Base-by-base conservation (phyloP, 148 eudicot genomes). In the Rhododendron henanense region DNA sequence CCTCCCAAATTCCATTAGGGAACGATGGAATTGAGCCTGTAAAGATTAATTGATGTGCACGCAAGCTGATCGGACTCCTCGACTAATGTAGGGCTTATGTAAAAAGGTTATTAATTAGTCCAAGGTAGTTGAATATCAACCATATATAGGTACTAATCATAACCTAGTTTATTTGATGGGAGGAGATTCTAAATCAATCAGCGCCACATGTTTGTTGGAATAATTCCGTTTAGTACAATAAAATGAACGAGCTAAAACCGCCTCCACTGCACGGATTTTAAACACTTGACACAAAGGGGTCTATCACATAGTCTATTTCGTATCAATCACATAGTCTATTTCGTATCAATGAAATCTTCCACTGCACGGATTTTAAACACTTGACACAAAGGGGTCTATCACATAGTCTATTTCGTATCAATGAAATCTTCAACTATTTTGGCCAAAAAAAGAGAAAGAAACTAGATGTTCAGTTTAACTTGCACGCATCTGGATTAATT, bases 81-180 rank as follows among this genome's bases (percentile, higher is more conserved):
- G 55, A 51, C 10, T 63, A 65, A 25, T 9, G 73, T n/a, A 7
- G 33, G 33, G 73, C 9, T 65, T 65, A 10, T n/a, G 5, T 65
- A n/a, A 3, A 8, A 73, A 59, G 9, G 19, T 39, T 0, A 77
- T 78, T 9, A 15, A 84, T 69, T 84, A 84, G 18, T n/a, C 89
- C 73, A 69, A 53, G 90, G 83, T 73, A 83, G 87, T 85, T 82
- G 31, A 45, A 37, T 44, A 44, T 3, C 47, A 16, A 75, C 18
- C 45, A 3, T 39, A 21, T 19, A 4, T 1, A 75, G 5, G 79
- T 39, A 39, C 28, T 19, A 44, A 45, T 45, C 81, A 39, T 78
- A 78, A 21, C 48, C 33, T 23, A 5, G 16, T 79, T 79, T 13
- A 4, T 79, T 25, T 3, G 6, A 47, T 23, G 16, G 2, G 28